Base-by-base conservation (phyloP, 495 filamentous ascomycete species). In the Geoglossum glabrum region DNA sequence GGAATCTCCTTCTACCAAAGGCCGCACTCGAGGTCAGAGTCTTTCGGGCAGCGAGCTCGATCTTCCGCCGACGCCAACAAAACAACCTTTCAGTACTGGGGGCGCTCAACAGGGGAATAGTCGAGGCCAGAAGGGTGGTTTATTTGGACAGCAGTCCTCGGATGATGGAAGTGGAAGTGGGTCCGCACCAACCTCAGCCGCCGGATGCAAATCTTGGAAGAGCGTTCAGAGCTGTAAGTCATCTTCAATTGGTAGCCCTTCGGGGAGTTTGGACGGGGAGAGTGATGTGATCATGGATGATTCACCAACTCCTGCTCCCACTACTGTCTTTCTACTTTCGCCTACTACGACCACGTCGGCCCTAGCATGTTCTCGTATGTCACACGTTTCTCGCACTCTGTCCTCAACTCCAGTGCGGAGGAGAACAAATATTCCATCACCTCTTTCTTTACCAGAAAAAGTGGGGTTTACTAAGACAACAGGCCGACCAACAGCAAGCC, bases 21-120 rank as follows among this genome's bases (percentile, higher is more conserved):
- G 46, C 26, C 46, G 46, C 26, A 75, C 71, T 10, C 77, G 77
- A 19, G 68, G 68, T 10, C 75, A 81, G 46, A 80, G 78, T 60
- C 79, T 82, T 61, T 72, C 76, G 3, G 73, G 79, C 47, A 76
- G 74, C 38, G 87, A 90, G 61, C 76, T 73, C 43, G 86, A 94
- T 23, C 70, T 93, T 26, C 90, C 90, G 25, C 89, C 90, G 10
- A 98, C 92, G 11, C 92, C 92, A 1, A 97, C 93, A 0, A 97
- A 94, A 69, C 83, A 82, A 61, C 66, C 75, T 17, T 74, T 73
- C 11, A 43, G 57, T 31, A n/a, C 51, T 21, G 43, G 25, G 33
- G 34, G 55, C 57, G 70, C 71, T 55, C 70, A 68, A 65, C 38
- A 50, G 10, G 46, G 46, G 21, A 72, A 21, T 34, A n/a, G 8